Evolutionary conservation across 257 asterid genomes (phyloP).

Genomic region (Pogostemon cablin): DNA sequence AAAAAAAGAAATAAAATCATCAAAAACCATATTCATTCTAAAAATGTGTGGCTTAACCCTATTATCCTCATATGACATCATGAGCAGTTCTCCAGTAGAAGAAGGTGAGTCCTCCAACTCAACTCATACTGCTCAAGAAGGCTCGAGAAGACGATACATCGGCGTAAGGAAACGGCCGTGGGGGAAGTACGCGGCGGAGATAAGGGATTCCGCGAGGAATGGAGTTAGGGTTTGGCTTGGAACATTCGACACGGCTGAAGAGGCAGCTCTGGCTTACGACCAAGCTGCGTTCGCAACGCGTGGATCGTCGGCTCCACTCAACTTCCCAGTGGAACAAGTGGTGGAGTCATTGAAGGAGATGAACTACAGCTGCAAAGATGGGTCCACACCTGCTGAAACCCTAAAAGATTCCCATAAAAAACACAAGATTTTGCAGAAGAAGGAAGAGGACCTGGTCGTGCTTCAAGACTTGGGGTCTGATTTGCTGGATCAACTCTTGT

Average conservation of each 20-base stretch:
- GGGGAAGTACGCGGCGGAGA: conserved; percentile 56
- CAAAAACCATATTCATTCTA: too few relatives aligned
- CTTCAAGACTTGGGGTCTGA: conserved; percentile 49
- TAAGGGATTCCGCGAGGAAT: conserved; percentile 51
- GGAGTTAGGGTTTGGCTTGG: conserved; percentile 63
- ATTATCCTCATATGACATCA: too few relatives aligned
- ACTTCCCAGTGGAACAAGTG: conserved; percentile 41
- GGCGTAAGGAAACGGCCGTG: conserved; percentile 55
- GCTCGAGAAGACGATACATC: neutral
- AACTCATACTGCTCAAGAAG: too few relatives aligned
- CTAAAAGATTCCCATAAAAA: conserved; percentile 42
- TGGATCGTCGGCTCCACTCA: conserved; percentile 41
- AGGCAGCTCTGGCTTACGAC: conserved; percentile 57
- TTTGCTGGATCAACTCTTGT: conserved; percentile 34
- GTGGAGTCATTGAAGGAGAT: conserved; percentile 42
- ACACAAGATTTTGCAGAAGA: conserved; percentile 14
- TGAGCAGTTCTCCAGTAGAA: too few relatives aligned
- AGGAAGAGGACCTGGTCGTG: conserved; percentile 37
- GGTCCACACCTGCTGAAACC: conserved; percentile 16
- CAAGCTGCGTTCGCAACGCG: conserved; percentile 54
- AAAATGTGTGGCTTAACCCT: too few relatives aligned
- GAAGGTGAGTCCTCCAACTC: too few relatives aligned
- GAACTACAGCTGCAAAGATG: conserved; percentile 21
- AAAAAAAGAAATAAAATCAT: too few relatives aligned
- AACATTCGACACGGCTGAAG: conserved; percentile 43